Percentiles rank a stretch among this genome's conserved stretches.
phyloP scores from a whole-genome alignment of 495 filamentous ascomycete genomes.

The Xylaria scruposa region DNA sequence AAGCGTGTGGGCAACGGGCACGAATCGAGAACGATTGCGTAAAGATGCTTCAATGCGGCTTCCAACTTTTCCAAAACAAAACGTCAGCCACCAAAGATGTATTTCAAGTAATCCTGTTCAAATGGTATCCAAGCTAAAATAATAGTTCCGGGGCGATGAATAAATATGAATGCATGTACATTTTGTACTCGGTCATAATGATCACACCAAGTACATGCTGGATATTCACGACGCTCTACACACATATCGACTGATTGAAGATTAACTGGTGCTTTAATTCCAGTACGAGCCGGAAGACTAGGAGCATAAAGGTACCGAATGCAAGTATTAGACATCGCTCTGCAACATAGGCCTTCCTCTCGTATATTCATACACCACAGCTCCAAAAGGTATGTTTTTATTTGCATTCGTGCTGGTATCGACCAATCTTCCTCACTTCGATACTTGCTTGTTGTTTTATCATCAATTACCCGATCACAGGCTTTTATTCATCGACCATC shows the following conservation, averaged over 20 bases:
- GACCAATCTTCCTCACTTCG: not conserved
- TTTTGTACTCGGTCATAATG: not conserved
- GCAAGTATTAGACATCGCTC: not conserved
- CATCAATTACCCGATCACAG: constrained; percentile 3
- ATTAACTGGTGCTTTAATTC: not conserved
- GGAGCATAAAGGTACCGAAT: not conserved
- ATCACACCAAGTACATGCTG: not conserved
- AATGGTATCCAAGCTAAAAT: not conserved
- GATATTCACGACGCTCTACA: constrained; percentile 2
- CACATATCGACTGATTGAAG: not conserved
- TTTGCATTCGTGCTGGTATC: constrained; percentile 14
- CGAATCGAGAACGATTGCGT: not conserved
- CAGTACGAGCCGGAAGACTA: no score
- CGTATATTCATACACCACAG: not conserved
- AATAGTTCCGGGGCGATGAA: not conserved
- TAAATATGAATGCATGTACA: not conserved
- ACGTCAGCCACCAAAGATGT: not conserved
- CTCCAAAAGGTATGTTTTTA: constrained; percentile 17
- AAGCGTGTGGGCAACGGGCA: not conserved
- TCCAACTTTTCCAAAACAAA: not conserved
- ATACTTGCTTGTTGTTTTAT: constrained; percentile 12
- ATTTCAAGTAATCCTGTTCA: not conserved
- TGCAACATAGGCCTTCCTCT: not conserved
- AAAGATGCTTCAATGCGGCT: not conserved
- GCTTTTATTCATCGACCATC: constrained; percentile 12